Base-by-base conservation (phyloP, 2,329 filamentous ascomycete species). In the Torrubiella hemipterigena region DNA sequence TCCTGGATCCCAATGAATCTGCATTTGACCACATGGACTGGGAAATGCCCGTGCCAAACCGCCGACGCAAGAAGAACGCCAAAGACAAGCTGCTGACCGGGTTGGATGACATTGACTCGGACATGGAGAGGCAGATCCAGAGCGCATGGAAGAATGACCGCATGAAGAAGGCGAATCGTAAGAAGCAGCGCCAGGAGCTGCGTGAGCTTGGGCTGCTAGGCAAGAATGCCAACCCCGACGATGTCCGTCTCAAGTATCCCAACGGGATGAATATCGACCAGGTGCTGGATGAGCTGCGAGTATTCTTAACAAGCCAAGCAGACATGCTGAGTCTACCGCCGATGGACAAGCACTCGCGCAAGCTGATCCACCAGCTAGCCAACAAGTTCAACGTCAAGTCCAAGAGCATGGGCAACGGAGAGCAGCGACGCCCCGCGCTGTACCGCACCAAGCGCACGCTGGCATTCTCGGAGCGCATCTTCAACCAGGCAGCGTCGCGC, bases 1-100 rank as follows among this genome's bases (percentile, higher is more conserved):
- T n/a, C n/a, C n/a, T n/a, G n/a, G n/a, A n/a, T n/a, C n/a, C n/a
- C n/a, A n/a, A n/a, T n/a, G n/a, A n/a, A n/a, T n/a, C n/a, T n/a
- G n/a, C n/a, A 7, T 78, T 94, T 40, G 85, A 94, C 47, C 63
- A 93, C 27, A 89, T 91, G 78, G 83, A 93, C 46, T 84, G 81
- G 56, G 70, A 81, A 12, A 67, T 77, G 17, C 75, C 77, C 2
- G 84, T 75, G 32, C 52, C 86, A 6, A 69, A 65, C 33, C 52
- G 54, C 27, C 73, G 67, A 38, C 78, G 73, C 46, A 61, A 68
- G 41, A 84, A 81, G 51, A 74, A 73, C 26, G 63, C 66, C 11
- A 69, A 71, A 38, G 64, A 61, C 27, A 60, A 66, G 20, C 27
- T 36, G 6, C 22, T 33, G 31, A 52, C 67, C 27, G 59, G 63